These are phyloP conservation scores for Diutina pseudorugosa DNA, from an alignment of 1,139 yeast species.

Conservation along the genomic window DNA sequence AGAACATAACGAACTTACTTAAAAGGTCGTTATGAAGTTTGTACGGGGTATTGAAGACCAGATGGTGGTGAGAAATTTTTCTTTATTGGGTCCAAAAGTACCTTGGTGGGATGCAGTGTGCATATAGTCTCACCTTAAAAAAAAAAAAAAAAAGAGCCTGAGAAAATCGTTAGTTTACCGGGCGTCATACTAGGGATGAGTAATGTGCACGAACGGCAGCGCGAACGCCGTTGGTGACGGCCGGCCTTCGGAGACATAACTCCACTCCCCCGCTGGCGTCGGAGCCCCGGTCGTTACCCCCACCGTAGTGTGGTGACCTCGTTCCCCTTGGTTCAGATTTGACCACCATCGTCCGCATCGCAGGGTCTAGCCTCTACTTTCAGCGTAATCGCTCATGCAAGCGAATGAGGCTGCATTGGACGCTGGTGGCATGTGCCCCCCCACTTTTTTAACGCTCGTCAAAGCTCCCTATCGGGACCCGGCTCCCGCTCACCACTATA, in stretches of 20 bases:
- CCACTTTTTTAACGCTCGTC: not conserved
- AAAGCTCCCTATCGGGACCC: too few species aligned
- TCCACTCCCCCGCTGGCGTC: not conserved
- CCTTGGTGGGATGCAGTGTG: not conserved
- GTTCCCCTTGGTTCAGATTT: too few species aligned
- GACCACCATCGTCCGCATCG: too few species aligned
- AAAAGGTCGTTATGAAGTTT: conserved; percentile 1
- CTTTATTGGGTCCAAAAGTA: not conserved
- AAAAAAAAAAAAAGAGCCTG: not conserved
- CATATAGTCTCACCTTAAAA: too few species aligned
- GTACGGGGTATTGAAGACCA: not conserved
- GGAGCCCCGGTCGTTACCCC: not conserved
- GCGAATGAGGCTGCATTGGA: not conserved
- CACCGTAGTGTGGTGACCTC: too few species aligned
- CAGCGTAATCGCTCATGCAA: not conserved
- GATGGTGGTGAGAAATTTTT: not conserved
- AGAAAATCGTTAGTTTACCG: not conserved
- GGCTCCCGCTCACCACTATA: too few species aligned
- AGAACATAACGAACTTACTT: conserved; percentile 4
- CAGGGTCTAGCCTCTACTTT: not conserved
- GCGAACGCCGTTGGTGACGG: too few species aligned
- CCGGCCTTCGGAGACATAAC: too few species aligned
- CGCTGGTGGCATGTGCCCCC: not conserved
- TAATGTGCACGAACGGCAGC: not conserved
- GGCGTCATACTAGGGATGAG: not conserved